Evolutionary conservation across 1,139 yeast genomes (phyloP).

Genomic region (Debaryomycetaceae sp.): DNA sequence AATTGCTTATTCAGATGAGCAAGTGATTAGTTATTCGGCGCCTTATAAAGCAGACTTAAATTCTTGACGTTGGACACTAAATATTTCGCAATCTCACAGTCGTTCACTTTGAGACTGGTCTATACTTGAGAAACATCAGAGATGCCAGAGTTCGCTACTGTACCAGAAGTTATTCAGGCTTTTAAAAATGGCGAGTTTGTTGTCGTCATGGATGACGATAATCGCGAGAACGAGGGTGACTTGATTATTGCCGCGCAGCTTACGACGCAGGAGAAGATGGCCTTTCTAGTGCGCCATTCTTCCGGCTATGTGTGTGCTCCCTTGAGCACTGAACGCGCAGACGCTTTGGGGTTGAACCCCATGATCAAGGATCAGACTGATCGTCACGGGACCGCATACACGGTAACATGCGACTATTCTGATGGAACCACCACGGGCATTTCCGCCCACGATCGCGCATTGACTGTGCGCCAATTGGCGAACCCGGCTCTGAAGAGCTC

Average conservation of each 20-base stretch:
- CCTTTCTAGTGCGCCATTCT: conserved; percentile 79
- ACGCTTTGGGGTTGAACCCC: conserved; percentile 64
- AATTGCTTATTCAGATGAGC: no score
- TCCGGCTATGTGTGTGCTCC: conserved; percentile 96
- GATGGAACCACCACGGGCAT: conserved; percentile 96
- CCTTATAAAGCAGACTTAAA: no score
- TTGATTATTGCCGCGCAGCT: conserved; percentile 82
- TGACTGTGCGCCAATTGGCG: conserved; percentile 69
- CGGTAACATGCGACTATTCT: conserved; percentile 77
- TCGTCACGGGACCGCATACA: conserved; percentile 94
- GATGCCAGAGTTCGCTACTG: conserved; percentile 29
- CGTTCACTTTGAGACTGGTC: no score
- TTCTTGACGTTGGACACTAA: no score
- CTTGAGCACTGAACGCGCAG: conserved; percentile 66
- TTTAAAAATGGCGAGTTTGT: conserved; percentile 81
- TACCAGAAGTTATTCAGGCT: conserved; percentile 69
- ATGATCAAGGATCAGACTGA: conserved; percentile 63
- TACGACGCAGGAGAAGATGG: conserved; percentile 80
- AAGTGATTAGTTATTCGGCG: no score
- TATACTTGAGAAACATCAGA: no score
- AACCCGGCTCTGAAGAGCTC: conserved; percentile 41
- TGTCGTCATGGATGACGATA: conserved; percentile 91
- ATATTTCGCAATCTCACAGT: no score
- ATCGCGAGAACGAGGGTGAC: conserved; percentile 96
- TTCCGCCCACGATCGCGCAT: conserved; percentile 86